Evolutionary conservation across 495 filamentous ascomycete species (phyloP).

Genomic region (Thozetella sp.): DNA sequence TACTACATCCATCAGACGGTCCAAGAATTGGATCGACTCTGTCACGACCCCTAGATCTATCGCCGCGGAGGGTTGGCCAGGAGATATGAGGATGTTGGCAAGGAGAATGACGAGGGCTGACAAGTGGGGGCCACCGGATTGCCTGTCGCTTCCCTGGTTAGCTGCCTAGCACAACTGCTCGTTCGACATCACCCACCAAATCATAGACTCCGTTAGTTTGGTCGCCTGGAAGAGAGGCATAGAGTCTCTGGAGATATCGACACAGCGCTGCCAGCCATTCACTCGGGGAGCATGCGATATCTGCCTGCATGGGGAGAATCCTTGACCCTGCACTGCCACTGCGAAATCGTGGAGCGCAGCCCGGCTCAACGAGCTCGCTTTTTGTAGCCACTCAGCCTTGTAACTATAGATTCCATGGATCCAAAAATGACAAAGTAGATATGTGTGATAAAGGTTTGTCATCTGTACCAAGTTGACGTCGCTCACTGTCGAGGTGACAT

Average conservation of each 20-base stretch:
- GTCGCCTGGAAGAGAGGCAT: not conserved
- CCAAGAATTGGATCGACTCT: not conserved
- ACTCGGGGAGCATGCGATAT: not conserved
- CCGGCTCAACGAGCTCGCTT: not conserved
- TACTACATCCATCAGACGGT: not conserved
- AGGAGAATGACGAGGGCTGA: not conserved
- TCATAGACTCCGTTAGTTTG: not conserved
- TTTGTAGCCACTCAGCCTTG: not conserved
- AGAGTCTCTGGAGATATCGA: not conserved
- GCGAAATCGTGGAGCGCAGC: not conserved
- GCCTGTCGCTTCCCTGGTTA: not conserved
- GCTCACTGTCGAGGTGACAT: not conserved
- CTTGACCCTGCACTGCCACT: not conserved
- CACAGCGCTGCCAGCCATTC: not conserved
- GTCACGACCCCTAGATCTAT: not conserved
- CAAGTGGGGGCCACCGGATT: not conserved
- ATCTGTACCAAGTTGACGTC: not conserved
- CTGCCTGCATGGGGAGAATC: not conserved
- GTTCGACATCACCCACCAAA: not conserved
- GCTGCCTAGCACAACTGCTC: not conserved
- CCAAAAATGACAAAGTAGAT: not conserved
- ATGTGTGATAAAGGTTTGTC: not conserved
- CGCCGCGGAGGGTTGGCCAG: not conserved
- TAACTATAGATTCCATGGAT: not conserved
- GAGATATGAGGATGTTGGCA: not conserved